phyloP scores from a whole-genome alignment of 768 basidiomycete genomes.

The Suillus subaureus region DNA sequence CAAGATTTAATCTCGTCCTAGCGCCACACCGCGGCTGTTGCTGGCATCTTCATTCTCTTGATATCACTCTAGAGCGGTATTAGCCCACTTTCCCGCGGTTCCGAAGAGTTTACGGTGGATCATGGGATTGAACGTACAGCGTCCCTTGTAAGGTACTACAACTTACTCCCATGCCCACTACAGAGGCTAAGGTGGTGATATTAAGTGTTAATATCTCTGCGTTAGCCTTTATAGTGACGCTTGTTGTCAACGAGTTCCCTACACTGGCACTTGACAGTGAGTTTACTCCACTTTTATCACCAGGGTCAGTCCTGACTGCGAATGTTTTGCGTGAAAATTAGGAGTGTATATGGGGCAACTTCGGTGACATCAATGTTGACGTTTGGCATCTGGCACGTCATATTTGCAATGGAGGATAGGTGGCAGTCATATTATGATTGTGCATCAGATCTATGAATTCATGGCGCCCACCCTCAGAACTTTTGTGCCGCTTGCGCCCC shows the following conservation, averaged over 20 bases:
- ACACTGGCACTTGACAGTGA: conserved; percentile 32
- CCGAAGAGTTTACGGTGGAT: background rate
- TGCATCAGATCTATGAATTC: background rate
- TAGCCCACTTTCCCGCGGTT: background rate
- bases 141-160: background rate
- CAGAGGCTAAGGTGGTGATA: no score
- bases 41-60: background rate
- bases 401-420: background rate
- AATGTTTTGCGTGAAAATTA: background rate
- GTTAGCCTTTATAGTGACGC: conserved; percentile 26
- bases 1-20: background rate
- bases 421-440: background rate
- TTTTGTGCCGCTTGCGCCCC: conserved; percentile 30
- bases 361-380: background rate
- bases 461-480: conserved; percentile 29
- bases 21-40: background rate
- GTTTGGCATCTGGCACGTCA: background rate
- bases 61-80: background rate
- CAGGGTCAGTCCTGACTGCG: conserved; percentile 10
- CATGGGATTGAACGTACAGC: background rate
- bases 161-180: background rate
- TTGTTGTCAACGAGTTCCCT: conserved; percentile 50
- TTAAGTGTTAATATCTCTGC: background rate
- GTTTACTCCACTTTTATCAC: conserved; percentile 26
- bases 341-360: background rate